These are phyloP conservation scores for Rubia yunnanensis DNA, from an alignment of 257 asterid genomes.

Conservation along the genomic window DNA sequence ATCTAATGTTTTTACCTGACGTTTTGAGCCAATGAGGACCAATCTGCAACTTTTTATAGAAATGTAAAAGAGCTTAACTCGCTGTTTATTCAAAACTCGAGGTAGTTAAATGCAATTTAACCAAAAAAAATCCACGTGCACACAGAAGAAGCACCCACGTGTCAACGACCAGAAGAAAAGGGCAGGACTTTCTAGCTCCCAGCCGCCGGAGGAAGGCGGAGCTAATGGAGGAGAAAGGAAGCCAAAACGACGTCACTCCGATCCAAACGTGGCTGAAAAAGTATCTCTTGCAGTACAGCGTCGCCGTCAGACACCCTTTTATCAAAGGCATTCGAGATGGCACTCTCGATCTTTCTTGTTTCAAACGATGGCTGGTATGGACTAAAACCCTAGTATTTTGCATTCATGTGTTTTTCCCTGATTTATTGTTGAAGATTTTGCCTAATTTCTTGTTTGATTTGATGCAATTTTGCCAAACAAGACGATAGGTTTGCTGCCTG, in stretches of 20 bases:
- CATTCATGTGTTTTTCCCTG: background rate
- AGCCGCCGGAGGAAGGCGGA: background rate
- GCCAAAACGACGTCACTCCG: conserved; percentile 12
- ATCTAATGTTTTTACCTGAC: no score
- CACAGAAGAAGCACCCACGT: background rate
- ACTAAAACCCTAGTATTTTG: background rate
- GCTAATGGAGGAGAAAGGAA: background rate
- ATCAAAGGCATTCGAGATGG: conserved; percentile 63
- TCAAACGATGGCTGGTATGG: conserved; percentile 85
- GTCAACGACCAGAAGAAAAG: background rate
- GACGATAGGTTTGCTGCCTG: background rate
- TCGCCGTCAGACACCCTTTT: conserved; percentile 79
- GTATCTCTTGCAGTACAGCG: conserved; percentile 35
- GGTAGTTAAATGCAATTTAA: background rate
- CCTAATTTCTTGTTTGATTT: background rate
- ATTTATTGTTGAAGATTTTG: background rate
- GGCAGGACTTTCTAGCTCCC: background rate
- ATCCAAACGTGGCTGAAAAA: conserved; percentile 50
- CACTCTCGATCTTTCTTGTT: conserved; percentile 46
- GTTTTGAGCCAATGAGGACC: no score
- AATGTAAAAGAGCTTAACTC: background rate
- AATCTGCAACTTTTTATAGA: no score
- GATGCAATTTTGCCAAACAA: background rate
- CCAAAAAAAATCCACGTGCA: background rate
- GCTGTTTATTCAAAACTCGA: background rate